A percentile compares a stretch with the other conserved stretches of the same genome.
Evolutionary conservation across 169 alveolate species (phyloP).

Genomic region (Babesia microti): DNA sequence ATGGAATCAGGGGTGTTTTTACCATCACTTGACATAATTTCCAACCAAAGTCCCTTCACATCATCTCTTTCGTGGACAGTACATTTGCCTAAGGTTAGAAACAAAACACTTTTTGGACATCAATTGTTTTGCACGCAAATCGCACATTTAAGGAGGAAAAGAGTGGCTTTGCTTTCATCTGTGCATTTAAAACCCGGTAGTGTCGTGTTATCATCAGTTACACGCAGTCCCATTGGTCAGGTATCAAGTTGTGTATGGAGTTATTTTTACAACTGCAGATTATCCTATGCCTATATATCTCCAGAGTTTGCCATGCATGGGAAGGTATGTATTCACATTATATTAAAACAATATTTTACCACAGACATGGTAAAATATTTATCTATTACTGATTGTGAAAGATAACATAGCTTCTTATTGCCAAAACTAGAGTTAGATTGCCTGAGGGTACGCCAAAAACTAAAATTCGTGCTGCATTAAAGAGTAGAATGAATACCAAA

Average conservation of each 20-base stretch:
- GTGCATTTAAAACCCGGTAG: slow-evolving; percentile 4
- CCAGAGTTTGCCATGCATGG: slow-evolving; percentile 38
- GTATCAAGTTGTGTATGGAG: slow-evolving; percentile 37
- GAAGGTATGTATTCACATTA: slow-evolving; percentile 28
- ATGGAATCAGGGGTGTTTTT: slow-evolving; percentile 57
- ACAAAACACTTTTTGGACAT: slow-evolving; percentile 43
- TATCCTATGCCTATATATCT: slow-evolving; percentile 30
- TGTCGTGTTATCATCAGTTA: slow-evolving; percentile 10
- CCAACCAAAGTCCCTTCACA: slow-evolving; percentile 52
- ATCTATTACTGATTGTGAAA: not conserved
- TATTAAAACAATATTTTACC: no score
- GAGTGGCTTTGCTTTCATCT: slow-evolving; percentile 31
- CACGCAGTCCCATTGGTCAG: slow-evolving; percentile 35
- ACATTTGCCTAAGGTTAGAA: slow-evolving; percentile 44
- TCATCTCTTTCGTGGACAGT: slow-evolving; percentile 58
- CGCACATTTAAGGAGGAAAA: slow-evolving; percentile 4
- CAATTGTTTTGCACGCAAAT: slow-evolving; percentile 23
- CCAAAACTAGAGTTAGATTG: slow-evolving; percentile 15
- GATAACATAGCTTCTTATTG: slow-evolving; percentile 16
- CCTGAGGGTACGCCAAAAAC: slow-evolving; percentile 11
- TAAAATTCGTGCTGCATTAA: slow-evolving; percentile 7
- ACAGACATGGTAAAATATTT: no score
- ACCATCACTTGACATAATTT: slow-evolving; percentile 47
- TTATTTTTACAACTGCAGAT: slow-evolving; percentile 30
- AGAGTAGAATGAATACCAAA: slow-evolving; percentile 19